Percentiles rank a stretch among this genome's conserved stretches.
Evolutionary conservation across 495 filamentous ascomycete species (phyloP).

Genomic region (Friedmanniomyces simplex): DNA sequence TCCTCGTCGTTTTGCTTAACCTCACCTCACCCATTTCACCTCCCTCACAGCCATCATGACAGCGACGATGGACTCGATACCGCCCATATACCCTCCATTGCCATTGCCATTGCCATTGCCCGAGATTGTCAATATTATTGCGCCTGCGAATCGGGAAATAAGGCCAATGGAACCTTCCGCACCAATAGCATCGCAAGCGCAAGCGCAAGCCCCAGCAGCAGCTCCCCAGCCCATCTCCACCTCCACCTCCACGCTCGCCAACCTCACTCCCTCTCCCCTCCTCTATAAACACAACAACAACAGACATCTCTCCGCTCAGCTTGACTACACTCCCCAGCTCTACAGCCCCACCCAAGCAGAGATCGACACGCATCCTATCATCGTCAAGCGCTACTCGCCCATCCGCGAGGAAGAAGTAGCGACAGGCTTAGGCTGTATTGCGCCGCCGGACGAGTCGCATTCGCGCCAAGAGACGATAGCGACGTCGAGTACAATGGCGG

Average conservation of each 20-base stretch:
- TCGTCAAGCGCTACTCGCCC: background rate
- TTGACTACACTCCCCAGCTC: background rate
- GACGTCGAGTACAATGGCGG: constrained; percentile 26
- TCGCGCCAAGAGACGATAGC: constrained; percentile 2
- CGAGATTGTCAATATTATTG: no score
- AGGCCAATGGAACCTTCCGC: no score
- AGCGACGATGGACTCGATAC: no score
- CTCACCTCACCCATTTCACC: no score
- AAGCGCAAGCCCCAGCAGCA: no score
- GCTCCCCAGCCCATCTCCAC: background rate
- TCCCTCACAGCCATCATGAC: no score
- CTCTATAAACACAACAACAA: background rate
- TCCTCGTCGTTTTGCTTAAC: no score
- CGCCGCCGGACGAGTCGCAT: background rate
- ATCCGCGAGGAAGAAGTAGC: background rate
- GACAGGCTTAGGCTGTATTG: background rate
- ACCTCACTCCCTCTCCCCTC: background rate
- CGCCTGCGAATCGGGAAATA: no score
- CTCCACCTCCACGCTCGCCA: background rate
- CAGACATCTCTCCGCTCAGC: background rate
- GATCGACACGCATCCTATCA: constrained; percentile 7
- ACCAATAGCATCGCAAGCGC: no score
- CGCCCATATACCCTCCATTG: no score
- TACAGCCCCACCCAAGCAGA: constrained; percentile 5
- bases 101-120: no score